Evolutionary conservation across 495 filamentous ascomycete genomes (phyloP).

Genomic region (Penicillium manginii): DNA sequence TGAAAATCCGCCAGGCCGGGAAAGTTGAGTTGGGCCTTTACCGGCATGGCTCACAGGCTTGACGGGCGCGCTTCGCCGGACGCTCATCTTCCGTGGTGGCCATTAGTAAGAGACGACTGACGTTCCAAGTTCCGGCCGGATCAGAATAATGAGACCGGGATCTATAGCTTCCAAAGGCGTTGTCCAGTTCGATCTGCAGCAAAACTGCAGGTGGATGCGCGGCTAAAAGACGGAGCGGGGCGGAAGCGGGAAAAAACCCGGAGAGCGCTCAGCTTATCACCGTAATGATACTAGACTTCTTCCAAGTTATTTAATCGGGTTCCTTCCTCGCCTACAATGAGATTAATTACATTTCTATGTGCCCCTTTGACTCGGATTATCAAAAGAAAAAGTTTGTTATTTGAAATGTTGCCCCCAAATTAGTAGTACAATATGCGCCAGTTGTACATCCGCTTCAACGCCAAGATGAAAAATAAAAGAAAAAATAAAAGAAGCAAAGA

Average conservation of each 20-base stretch:
- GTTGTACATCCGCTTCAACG: too few relatives aligned
- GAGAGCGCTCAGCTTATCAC: background rate
- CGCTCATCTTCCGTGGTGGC: slow-evolving; percentile 27
- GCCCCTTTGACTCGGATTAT: too few relatives aligned
- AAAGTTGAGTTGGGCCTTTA: slow-evolving; percentile 20
- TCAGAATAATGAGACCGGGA: background rate
- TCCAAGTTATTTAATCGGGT: too few relatives aligned
- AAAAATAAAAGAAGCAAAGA: too few relatives aligned
- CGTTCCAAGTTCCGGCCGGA: background rate
- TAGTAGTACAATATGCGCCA: too few relatives aligned
- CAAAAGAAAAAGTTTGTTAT: too few relatives aligned
- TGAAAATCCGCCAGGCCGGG: background rate
- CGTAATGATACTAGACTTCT: too few relatives aligned
- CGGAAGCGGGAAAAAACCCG: background rate
- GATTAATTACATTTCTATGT: too few relatives aligned
- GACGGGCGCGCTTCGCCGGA: slow-evolving; percentile 43
- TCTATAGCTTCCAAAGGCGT: too few relatives aligned
- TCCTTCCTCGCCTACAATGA: too few relatives aligned
- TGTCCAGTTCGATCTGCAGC: background rate
- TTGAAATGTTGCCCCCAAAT: too few relatives aligned
- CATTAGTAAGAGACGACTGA: background rate
- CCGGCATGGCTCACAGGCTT: slow-evolving; percentile 50
- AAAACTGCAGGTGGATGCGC: background rate
- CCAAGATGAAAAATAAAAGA: too few relatives aligned
- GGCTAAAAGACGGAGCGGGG: background rate